Percentiles rank a stretch among this genome's conserved stretches.
These are phyloP conservation scores for Aureobasidium melanogenum DNA, from an alignment of 2,329 filamentous ascomycete genomes.

Conservation along the genomic window DNA sequence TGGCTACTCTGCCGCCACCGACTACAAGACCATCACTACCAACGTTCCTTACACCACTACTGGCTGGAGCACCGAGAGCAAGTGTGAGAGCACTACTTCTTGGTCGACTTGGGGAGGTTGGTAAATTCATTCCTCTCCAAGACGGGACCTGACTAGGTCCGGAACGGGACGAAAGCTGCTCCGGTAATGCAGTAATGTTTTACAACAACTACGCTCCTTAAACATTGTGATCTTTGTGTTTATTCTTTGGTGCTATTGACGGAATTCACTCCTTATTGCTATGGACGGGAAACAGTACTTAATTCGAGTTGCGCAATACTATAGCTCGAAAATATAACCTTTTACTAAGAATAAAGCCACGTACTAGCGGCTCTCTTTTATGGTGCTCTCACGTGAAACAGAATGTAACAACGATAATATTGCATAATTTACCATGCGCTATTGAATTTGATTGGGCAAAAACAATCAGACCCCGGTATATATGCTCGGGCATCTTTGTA, in stretches of 20 bases:
- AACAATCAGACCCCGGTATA: no score
- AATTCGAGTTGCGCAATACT: background rate
- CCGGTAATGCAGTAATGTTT: background rate
- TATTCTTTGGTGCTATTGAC: no score
- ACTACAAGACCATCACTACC: conserved; percentile 7
- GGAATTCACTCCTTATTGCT: background rate
- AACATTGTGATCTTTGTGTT: background rate
- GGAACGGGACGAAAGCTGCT: background rate
- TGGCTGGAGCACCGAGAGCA: background rate
- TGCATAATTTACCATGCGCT: no score
- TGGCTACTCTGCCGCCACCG: background rate
- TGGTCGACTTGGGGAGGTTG: conserved; percentile 8
- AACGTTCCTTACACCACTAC: background rate
- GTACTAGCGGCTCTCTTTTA: no score
- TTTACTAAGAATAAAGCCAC: no score
- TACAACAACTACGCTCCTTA: background rate
- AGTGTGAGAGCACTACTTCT: background rate
- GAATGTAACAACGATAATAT: no score
- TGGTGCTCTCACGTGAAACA: no score
- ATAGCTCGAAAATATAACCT: background rate
- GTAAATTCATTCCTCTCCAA: background rate
- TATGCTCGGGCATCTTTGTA: no score
- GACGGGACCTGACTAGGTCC: no score
- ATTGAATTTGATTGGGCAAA: no score
- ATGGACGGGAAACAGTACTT: background rate